These are phyloP conservation scores for Neonectria faginata DNA, from an alignment of 2,329 filamentous ascomycete species.

Conservation along the genomic window DNA sequence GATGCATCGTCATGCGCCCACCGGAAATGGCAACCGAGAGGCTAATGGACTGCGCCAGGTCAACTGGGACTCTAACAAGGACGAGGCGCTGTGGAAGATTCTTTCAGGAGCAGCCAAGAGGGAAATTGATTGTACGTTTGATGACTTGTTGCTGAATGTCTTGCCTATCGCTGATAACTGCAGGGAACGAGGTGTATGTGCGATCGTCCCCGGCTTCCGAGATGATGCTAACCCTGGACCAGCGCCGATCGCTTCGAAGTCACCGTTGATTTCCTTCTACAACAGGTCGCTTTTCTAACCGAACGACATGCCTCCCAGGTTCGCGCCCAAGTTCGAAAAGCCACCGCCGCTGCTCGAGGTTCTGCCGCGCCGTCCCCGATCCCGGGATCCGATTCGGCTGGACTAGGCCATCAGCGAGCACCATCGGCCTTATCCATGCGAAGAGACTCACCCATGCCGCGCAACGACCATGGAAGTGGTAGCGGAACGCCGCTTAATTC, in stretches of 20 bases:
- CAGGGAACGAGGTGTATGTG: conserved; percentile 82
- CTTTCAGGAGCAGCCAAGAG: conserved; percentile 84
- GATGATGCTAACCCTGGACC: conserved; percentile 39
- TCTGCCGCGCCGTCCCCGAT: conserved; percentile 69
- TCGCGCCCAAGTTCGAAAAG: conserved; percentile 87
- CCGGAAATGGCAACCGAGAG: conserved; percentile 27
- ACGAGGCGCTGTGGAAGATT: conserved; percentile 89
- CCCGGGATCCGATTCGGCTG: conserved; percentile 61
- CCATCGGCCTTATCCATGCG: conserved; percentile 68
- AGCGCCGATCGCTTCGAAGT: conserved; percentile 85
- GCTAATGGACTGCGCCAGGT: conserved; percentile 65
- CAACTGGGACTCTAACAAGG: conserved; percentile 88
- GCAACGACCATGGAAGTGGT: conserved; percentile 58
- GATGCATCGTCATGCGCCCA: conserved; percentile 34
- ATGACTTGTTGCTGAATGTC: conserved; percentile 3
- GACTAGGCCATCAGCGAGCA: conserved; percentile 55
- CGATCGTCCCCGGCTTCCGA: conserved; percentile 33
- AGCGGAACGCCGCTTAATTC: conserved; percentile 58
- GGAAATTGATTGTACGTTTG: conserved; percentile 82
- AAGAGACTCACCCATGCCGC: conserved; percentile 66
- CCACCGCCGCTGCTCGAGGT: conserved; percentile 68
- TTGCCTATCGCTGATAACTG: conserved; percentile 36
- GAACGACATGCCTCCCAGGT: conserved; percentile 92
- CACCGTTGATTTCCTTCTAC: conserved; percentile 86
- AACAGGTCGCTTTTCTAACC: conserved; percentile 94